Base-by-base conservation (phyloP, 768 basidiomycete genomes). In the Amanita pallidorosea region DNA sequence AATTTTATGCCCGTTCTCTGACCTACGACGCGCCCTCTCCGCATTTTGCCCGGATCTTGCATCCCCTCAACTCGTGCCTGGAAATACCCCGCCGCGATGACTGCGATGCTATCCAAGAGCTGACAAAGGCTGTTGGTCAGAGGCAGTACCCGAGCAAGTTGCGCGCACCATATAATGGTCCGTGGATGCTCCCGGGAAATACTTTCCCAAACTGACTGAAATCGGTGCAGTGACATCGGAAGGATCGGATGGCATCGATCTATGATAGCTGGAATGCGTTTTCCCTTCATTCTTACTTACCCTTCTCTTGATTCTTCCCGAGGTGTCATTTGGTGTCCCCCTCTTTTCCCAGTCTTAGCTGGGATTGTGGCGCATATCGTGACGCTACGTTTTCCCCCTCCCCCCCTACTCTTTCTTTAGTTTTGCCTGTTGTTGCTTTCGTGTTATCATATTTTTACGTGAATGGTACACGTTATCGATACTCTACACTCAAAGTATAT, bases 11-110 rank as follows among this genome's bases (percentile, higher is more conserved):
- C n/a, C 23, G 22, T 12, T 22, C 36, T 17, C 36, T 48, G 37
- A 48, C 47, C 11, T 48, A 48, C 34, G 47, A 48, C 15, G 35
- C 23, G 5, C 47, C 47, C 9, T 48, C 36, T 27, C 36, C 46
- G 12, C 46, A 48, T 11, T 48, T 48, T 38, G 47, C 47, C 6
- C 35, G 35, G 36, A 48, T 48, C 36, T 38, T 48, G 36, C 47
- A 48, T 27, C 47, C 47, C 2, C 23, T 48, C 25, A 34, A 48
- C 36, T 20, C 47, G 7, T 48, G 35, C 35, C n/a, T 48, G 20
- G 47, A 48, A 36, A 37, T 48, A 15, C 47, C 47, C 6, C 47
- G 47, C 4, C 35, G 47, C 12, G 47, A 48, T 38, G 47, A 48
- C 15, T 34, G 47, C 25, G 47, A 48, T 22, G 47, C 47, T 8